Conservation (phyloP, 116 monocot genomes). For the Iris pallida region DNA sequence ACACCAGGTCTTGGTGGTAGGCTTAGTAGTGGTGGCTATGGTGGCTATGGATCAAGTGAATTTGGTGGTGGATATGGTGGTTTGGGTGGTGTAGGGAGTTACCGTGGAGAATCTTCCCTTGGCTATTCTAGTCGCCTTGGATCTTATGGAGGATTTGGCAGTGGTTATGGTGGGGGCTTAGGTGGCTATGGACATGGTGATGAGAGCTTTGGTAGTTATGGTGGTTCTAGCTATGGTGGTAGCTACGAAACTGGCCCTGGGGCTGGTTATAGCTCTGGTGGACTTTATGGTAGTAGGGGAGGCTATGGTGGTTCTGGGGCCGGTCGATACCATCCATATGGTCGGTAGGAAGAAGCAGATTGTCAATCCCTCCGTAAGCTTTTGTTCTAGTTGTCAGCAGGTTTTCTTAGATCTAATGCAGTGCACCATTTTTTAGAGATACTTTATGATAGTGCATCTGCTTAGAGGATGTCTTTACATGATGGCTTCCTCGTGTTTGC, state of each 20-base stretch:
- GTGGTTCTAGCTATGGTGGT: constrained; percentile 46
- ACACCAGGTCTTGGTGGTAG: constrained; percentile 51
- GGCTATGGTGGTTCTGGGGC: constrained; percentile 16
- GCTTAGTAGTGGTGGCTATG: constrained; percentile 42
- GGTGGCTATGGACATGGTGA: constrained; percentile 43
- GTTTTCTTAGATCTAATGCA: no score
- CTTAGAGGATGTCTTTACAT: background rate
- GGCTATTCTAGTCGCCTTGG: constrained; percentile 32
- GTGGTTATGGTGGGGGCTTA: constrained; percentile 18
- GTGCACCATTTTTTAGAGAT: no score
- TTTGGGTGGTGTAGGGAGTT: constrained; percentile 16
- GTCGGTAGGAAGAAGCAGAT: constrained; percentile 28
- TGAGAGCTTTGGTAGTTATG: constrained; percentile 46
- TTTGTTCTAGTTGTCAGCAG: background rate
- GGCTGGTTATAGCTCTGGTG: constrained; percentile 43
- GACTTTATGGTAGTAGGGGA: constrained; percentile 11
- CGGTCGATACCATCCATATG: constrained; percentile 72
- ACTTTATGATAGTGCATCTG: no score
- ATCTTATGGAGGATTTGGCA: constrained; percentile 19
- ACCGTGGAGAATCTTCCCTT: constrained; percentile 17
- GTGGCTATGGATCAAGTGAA: constrained; percentile 8
- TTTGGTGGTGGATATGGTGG: constrained; percentile 28
- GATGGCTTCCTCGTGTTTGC: background rate
- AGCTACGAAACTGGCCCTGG: constrained; percentile 49
- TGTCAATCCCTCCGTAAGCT: background rate